Conservation (phyloP, 2,329 filamentous ascomycete genomes). For the Botrytis tulipae region DNA sequence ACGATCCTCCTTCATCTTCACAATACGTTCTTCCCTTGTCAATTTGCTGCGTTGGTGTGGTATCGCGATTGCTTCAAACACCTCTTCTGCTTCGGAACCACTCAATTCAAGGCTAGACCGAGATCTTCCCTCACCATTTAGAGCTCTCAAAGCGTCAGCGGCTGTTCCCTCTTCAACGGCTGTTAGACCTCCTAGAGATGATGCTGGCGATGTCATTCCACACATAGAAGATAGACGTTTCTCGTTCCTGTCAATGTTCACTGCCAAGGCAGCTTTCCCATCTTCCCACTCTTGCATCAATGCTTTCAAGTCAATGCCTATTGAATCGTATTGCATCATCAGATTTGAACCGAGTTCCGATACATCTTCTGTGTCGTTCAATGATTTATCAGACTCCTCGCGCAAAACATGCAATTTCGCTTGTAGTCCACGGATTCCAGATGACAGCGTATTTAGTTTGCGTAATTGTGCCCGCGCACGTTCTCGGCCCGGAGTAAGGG, state of each 20-base stretch:
- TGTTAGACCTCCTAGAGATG: conserved; percentile 66
- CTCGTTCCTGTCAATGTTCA: conserved; percentile 79
- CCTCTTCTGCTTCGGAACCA: conserved; percentile 65
- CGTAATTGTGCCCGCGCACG: conserved; percentile 83
- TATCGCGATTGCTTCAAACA: conserved; percentile 88
- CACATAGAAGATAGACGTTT: conserved; percentile 65
- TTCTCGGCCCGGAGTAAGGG: conserved; percentile 72
- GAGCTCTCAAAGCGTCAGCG: conserved; percentile 69
- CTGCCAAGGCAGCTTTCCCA: conserved; percentile 77
- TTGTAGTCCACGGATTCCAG: conserved; percentile 86
- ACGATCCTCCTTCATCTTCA: conserved; percentile 84
- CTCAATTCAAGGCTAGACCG: conserved; percentile 53
- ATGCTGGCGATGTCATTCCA: conserved; percentile 53
- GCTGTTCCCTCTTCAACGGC: conserved; percentile 59
- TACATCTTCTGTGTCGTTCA: conserved; percentile 71
- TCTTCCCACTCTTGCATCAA: conserved; percentile 84
- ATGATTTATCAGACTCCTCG: conserved; percentile 78
- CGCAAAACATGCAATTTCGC: conserved; percentile 90
- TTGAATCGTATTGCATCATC: conserved; percentile 90
- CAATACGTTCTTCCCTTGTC: conserved; percentile 82
- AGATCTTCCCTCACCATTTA: conserved; percentile 67
- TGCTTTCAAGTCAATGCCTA: conserved; percentile 80
- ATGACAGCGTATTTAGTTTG: conserved; percentile 83
- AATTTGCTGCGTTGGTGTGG: conserved; percentile 68
- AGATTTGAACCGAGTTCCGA: conserved; percentile 75